Conservation (phyloP, 2,329 filamentous ascomycete species). For the Clarireedia homoeocarpa region DNA sequence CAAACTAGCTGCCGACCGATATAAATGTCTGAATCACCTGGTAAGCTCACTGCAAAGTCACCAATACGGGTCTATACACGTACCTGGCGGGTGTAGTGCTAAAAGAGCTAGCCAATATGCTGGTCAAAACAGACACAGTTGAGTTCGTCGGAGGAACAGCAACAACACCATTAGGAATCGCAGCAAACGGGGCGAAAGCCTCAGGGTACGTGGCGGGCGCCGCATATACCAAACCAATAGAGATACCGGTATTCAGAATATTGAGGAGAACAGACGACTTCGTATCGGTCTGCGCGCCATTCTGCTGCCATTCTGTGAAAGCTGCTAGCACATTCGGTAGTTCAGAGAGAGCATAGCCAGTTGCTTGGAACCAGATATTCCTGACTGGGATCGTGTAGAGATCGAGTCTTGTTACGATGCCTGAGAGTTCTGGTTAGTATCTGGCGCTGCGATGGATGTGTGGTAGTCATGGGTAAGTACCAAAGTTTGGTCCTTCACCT, state of each 20-base stretch:
- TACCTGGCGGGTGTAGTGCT: background rate
- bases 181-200: background rate
- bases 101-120: background rate
- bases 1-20: background rate
- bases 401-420: background rate
- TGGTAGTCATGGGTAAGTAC: background rate
- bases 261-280: background rate
- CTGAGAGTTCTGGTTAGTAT: background rate
- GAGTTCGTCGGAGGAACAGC: background rate
- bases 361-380: background rate
- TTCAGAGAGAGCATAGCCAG: background rate
- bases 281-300: background rate
- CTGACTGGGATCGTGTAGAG: background rate
- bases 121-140: background rate
- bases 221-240: background rate
- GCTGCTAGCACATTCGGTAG: background rate
- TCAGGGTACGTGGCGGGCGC: background rate
- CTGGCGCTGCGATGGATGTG: background rate
- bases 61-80: background rate
- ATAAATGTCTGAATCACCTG: background rate
- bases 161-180: background rate
- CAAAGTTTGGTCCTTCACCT: slow-evolving; percentile 16
- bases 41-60: background rate
- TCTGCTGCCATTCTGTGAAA: background rate
- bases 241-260: background rate